These are phyloP conservation scores for Colletotrichum lupini DNA, from an alignment of 2,329 filamentous ascomycete genomes.

Conservation along the genomic window DNA sequence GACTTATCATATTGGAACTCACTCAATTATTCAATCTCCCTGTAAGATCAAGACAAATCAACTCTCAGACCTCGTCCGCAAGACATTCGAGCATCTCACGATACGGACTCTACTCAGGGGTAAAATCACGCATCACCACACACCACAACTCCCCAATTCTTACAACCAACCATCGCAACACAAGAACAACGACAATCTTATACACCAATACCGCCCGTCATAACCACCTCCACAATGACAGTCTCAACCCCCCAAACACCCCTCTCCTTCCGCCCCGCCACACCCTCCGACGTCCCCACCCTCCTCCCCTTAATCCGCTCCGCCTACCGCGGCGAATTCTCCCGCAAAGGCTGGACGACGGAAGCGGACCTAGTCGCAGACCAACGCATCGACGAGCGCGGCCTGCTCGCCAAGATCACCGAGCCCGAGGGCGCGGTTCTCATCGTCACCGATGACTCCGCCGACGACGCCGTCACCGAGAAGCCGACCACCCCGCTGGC, in stretches of 20 bases:
- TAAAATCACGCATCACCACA: background rate
- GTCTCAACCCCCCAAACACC: background rate
- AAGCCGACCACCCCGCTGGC: conserved; percentile 43
- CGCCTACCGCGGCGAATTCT: conserved; percentile 56
- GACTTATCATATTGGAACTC: background rate
- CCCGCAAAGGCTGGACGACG: conserved; percentile 57
- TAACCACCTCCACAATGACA: background rate
- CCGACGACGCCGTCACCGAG: background rate
- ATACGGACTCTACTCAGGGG: background rate
- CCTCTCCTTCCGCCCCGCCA: conserved; percentile 50
- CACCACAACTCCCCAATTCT: background rate
- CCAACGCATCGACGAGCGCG: conserved; percentile 53
- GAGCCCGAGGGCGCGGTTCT: conserved; percentile 50
- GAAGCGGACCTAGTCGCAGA: conserved; percentile 56
- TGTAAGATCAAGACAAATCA: background rate
- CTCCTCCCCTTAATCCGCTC: conserved; percentile 53
- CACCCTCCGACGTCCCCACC: conserved; percentile 43
- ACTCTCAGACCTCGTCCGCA: background rate
- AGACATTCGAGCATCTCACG: background rate
- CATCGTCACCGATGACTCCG: conserved; percentile 44
- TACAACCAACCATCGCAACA: background rate
- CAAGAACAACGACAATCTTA: background rate
- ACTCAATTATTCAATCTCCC: background rate
- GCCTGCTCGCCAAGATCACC: conserved; percentile 52
- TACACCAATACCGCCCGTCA: background rate